Percentiles rank a stretch among this genome's conserved stretches.
Conservation (phyloP, 2,329 filamentous ascomycete species). For the Periconia digitata region DNA sequence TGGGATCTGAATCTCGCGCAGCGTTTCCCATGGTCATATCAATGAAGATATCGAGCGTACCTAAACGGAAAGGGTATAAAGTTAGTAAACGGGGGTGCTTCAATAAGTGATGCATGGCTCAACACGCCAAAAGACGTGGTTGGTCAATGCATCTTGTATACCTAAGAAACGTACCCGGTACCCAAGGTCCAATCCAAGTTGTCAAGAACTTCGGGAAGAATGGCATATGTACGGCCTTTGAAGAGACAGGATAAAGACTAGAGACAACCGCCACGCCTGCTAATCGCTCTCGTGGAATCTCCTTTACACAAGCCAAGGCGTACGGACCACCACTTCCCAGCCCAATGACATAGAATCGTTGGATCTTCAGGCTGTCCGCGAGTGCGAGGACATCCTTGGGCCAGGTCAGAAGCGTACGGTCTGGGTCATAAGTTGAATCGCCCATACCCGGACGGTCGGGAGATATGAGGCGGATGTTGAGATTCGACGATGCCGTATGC, state of each 20-base stretch:
- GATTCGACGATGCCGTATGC: slow-evolving; percentile 36
- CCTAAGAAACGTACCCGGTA: too few relatives aligned
- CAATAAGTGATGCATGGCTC: too few relatives aligned
- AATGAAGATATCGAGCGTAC: slow-evolving; percentile 17
- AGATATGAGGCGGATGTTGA: slow-evolving; percentile 44
- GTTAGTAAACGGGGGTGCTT: too few relatives aligned
- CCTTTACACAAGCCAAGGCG: slow-evolving; percentile 49
- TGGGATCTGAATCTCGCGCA: slow-evolving; percentile 25
- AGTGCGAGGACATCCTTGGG: slow-evolving; percentile 48
- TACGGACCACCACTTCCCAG: slow-evolving; percentile 53
- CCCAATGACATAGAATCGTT: slow-evolving; percentile 48
- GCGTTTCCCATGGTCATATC: slow-evolving; percentile 29
- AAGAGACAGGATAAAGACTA: slow-evolving; percentile 26
- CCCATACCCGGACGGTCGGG: slow-evolving; percentile 51
- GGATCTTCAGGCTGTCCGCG: slow-evolving; percentile 43
- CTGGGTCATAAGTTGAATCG: slow-evolving; percentile 42
- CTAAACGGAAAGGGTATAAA: too few relatives aligned
- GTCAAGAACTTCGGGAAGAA: slow-evolving; percentile 17
- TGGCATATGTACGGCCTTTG: slow-evolving; percentile 32
- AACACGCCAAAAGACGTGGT: too few relatives aligned
- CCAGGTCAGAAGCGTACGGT: slow-evolving; percentile 45
- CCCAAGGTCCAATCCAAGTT: slow-evolving; percentile 29
- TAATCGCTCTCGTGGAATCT: slow-evolving; percentile 34
- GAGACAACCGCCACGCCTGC: slow-evolving; percentile 26
- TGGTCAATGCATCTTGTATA: too few relatives aligned